phyloP scores from a whole-genome alignment of 345 rosid species.

The Eucalyptus pauciflora region DNA sequence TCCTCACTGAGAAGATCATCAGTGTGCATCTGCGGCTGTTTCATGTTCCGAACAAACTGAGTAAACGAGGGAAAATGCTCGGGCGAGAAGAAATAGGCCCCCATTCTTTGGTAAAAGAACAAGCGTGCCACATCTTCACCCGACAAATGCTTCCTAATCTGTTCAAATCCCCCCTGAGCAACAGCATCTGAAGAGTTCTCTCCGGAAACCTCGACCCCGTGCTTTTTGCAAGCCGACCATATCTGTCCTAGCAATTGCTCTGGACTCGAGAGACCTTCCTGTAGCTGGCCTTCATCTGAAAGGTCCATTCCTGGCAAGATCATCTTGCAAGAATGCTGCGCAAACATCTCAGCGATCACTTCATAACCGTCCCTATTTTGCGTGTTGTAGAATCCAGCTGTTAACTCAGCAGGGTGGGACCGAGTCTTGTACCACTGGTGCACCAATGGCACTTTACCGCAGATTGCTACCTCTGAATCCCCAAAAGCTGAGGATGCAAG shows the following conservation, averaged over 20 bases:
- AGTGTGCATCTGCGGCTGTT: conserved; percentile 27
- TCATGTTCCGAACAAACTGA: conserved; percentile 48
- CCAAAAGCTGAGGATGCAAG: conserved; percentile 45
- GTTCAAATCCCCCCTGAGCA: conserved; percentile 40
- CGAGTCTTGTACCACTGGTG: conserved; percentile 65
- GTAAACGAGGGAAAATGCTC: conserved; percentile 80
- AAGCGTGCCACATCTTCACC: conserved; percentile 24
- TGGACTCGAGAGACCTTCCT: conserved; percentile 45
- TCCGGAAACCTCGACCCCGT: conserved; percentile 59
- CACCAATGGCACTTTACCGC: conserved; percentile 63
- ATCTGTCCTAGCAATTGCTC: conserved; percentile 51
- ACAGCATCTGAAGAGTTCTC: conserved; percentile 39
- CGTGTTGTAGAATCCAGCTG: conserved; percentile 72
- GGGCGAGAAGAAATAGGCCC: conserved; percentile 92
- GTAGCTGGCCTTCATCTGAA: conserved; percentile 42
- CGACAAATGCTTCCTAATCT: conserved; percentile 42
- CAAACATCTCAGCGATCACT: conserved; percentile 45
- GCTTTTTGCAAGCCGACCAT: conserved; percentile 43
- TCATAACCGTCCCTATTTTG: conserved; percentile 53
- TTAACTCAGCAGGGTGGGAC: conserved; percentile 64
- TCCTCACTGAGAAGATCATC: conserved; percentile 40
- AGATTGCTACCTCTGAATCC: conserved; percentile 16
- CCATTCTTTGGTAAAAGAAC: conserved; percentile 92
- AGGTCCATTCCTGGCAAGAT: conserved; percentile 84
- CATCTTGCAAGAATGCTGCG: conserved; percentile 72